Evolutionary conservation across 75 land plant genomes (phyloP).

Genomic region (Pinus taeda): DNA sequence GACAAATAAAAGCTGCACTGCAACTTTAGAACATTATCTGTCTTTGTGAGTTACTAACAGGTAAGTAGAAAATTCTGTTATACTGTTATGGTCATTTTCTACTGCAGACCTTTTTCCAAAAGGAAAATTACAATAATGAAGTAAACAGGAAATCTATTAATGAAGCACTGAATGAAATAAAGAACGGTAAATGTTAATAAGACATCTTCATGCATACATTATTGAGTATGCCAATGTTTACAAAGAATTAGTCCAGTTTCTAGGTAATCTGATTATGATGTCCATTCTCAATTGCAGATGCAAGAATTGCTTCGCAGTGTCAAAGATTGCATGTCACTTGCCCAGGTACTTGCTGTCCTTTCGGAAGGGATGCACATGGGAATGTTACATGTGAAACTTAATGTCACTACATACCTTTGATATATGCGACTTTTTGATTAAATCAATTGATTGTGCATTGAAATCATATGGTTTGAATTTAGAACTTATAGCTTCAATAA

Average conservation of each 20-base stretch:
- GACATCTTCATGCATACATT: neutral
- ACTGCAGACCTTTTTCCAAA: neutral
- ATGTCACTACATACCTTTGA: neutral
- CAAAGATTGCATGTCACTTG: constrained; percentile 76
- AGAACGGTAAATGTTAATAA: too few species aligned
- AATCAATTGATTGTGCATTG: neutral
- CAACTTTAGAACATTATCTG: neutral
- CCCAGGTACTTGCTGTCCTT: constrained; percentile 60
- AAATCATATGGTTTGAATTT: neutral
- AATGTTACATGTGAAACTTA: neutral
- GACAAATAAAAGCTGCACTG: neutral
- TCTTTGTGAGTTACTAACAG: neutral
- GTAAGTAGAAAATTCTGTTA: neutral
- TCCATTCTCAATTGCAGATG: constrained; percentile 52
- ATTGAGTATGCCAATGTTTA: constrained; percentile 11
- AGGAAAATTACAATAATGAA: neutral
- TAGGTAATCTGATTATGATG: neutral
- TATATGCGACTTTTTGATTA: neutral
- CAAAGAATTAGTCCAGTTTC: neutral
- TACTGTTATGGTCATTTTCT: neutral
- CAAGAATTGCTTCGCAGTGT: constrained; percentile 72
- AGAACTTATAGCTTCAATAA: neutral
- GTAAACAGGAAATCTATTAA: neutral
- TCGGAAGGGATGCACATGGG: neutral
- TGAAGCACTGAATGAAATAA: neutral